Evolutionary conservation across 139 green algal genomes (phyloP).

Genomic region (Haematococcus sp.): DNA sequence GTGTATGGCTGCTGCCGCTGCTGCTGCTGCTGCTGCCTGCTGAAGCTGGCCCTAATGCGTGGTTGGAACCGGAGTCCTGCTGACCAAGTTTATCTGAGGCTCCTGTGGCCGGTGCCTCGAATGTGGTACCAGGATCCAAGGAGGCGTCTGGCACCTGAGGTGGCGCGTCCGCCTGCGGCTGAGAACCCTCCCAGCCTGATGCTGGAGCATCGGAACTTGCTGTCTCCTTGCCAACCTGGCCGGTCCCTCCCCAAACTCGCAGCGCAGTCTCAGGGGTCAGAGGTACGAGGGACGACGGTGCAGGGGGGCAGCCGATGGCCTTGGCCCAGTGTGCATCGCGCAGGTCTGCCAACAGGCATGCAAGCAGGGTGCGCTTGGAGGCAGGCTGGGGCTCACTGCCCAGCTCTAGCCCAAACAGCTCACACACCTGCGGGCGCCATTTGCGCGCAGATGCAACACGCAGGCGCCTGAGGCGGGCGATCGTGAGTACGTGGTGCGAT

Average conservation of each 20-base stretch:
- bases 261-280: conserved; percentile 43
- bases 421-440: conserved; percentile 40
- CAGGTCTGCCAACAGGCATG: conserved; percentile 48
- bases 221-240: too few relatives aligned
- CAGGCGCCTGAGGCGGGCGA: too few relatives aligned
- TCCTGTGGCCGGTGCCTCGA: not conserved
- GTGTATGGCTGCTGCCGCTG: too few relatives aligned
- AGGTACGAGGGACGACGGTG: conserved; percentile 21
- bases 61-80: not conserved
- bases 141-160: too few relatives aligned
- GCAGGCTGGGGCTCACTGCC: conserved; percentile 24
- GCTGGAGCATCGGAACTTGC: not conserved
- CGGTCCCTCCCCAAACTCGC: too few relatives aligned
- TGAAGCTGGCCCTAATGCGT: not conserved
- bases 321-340: conserved; percentile 44
- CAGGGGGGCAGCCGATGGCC: conserved; percentile 37
- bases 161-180: too few relatives aligned
- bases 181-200: not conserved
- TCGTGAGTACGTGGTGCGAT: too few relatives aligned
- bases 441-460: not conserved
- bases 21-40: too few relatives aligned
- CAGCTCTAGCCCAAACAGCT: conserved; percentile 55
- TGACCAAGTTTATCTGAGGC: not conserved
- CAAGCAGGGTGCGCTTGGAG: conserved; percentile 42
- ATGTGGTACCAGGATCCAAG: too few relatives aligned